A percentile compares a stretch with the other conserved stretches of the same genome.
Conservation (phyloP, 306 rosid genomes). For the Betula pendula region DNA sequence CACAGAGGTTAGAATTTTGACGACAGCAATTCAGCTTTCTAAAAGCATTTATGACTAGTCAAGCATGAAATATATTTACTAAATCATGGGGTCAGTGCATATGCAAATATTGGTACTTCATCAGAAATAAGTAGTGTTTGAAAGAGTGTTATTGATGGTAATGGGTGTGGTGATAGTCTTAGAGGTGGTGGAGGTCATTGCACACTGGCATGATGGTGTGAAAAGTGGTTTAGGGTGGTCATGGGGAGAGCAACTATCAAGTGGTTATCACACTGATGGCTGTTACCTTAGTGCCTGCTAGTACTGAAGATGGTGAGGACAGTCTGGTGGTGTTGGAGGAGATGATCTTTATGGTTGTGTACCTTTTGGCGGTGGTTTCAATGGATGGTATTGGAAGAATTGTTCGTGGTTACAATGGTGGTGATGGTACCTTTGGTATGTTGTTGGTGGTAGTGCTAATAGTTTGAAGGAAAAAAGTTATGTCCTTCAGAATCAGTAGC, state of each 20-base stretch:
- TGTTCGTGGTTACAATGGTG: not conserved
- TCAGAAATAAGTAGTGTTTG: not conserved
- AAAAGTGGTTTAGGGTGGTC: not conserved
- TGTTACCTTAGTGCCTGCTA: not conserved
- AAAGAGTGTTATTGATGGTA: not conserved
- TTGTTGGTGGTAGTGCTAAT: not conserved
- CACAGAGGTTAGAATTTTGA: constrained; percentile 68
- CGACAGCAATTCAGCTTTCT: constrained; percentile 13
- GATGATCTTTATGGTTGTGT: not conserved
- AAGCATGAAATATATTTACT: not conserved
- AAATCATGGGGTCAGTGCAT: not conserved
- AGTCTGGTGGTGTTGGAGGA: not conserved
- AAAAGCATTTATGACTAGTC: constrained; percentile 14
- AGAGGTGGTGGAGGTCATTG: not conserved
- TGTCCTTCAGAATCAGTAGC: not conserved
- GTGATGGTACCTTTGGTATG: not conserved
- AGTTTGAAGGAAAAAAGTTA: not conserved
- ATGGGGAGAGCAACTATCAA: not conserved
- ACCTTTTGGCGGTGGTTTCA: not conserved
- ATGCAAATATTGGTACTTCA: not conserved
- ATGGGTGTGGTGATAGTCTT: not conserved
- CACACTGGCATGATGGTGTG: not conserved
- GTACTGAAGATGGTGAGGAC: not conserved
- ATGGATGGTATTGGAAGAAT: not conserved
- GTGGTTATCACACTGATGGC: not conserved